Evolutionary conservation across 2,329 filamentous ascomycete species (phyloP), one percentile per base, ranked within the genome.

Genomic region (Phaeosphaeriaceae sp.): DNA sequence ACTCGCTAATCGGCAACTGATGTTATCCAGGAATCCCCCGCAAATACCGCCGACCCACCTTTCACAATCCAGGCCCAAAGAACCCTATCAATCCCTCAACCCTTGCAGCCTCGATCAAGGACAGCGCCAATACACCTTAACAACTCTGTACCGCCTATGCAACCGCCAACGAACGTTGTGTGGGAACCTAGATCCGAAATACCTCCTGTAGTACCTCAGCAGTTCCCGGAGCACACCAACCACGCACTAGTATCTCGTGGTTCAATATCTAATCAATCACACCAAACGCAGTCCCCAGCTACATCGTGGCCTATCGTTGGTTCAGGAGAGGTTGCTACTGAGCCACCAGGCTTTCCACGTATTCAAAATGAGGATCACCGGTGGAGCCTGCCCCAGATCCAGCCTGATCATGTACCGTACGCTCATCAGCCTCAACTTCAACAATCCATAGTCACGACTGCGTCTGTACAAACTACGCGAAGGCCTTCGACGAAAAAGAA

Each of bases 401-500:
- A 56, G 3, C 36, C 48, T 8, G 53, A 54, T 3, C 56, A 60
- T 29, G 54, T 47, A 15, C 45, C 52, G 15, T 59, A 58, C 44
- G 39, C 51, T 18, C 58, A 54, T 23, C 46, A 38, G 15, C 33
- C 37, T 20, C 52, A 54, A 13, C 12, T 49, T 9, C 45, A 59
- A 9, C 56, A 58, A 8, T 32, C 52, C 5, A 20, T 47, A 17
- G 51, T 48, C 6, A 12, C 42, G 6, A 21, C 39, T 4, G 41
- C 37, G 4, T 44, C 52, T 32, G 13, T 46, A 6, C 45, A 57
- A 15, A 51, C n/a, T n/a, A 49, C 42, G 13, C 61, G 53, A 30
- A 55, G 57, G 38, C 39, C 55, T 6, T 26, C 48, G 9, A 37
- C 52, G n/a, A 69, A 63, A 47, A 64, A 64, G 42, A 67, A 64